Percentiles rank a stretch among this genome's conserved stretches.
Evolutionary conservation across 495 filamentous ascomycete genomes (phyloP).

Genomic region (Pseudoneurospora amorphoporcata): DNA sequence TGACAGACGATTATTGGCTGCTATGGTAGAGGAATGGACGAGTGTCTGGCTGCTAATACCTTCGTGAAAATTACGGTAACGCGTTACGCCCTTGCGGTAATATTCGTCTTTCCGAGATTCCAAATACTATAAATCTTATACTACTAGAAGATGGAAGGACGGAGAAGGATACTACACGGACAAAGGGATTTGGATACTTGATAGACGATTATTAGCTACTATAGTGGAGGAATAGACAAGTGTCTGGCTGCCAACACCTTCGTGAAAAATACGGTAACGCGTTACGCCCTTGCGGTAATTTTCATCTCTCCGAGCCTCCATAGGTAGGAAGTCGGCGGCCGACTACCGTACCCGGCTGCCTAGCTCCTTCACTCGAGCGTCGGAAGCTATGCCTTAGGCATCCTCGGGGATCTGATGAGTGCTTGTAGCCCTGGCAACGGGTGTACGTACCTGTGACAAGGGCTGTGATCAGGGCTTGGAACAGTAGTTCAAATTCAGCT

Average conservation of each 20-base stretch:
- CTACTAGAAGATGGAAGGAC: background rate
- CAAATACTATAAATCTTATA: background rate
- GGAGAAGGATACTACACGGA: background rate
- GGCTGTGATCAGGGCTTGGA: no score
- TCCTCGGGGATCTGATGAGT: no score
- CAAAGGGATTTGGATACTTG: background rate
- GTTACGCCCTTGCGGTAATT: background rate
- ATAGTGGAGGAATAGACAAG: background rate
- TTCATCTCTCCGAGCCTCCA: no score
- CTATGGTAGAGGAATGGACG: background rate
- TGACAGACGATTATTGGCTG: fast-evolving
- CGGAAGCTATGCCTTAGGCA: no score
- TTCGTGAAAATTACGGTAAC: background rate
- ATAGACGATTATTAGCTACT: fast-evolving
- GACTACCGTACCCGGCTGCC: no score
- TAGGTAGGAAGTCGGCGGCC: no score
- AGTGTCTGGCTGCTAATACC: background rate
- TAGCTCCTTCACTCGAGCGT: no score
- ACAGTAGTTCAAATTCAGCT: no score
- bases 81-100: background rate
- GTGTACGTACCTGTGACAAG: no score
- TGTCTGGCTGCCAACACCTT: background rate
- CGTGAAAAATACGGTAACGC: background rate
- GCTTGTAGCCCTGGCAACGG: no score
- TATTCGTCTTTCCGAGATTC: no score